A percentile compares a stretch with the other conserved stretches of the same genome.
Conservation (phyloP, 2,329 filamentous ascomycete species). For the Rhynchosporium agropyri region DNA sequence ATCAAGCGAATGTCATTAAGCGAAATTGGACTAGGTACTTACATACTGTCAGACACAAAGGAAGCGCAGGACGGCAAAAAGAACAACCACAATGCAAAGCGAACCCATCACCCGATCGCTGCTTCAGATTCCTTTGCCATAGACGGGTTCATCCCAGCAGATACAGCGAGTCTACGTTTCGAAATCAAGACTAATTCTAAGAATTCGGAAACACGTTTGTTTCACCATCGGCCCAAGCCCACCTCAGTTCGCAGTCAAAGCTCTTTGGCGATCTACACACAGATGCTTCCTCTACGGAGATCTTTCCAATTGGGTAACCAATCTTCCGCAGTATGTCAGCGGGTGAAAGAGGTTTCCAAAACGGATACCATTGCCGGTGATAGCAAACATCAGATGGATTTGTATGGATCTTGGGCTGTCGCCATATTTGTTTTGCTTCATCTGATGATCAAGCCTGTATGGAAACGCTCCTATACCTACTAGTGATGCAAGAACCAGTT, state of each 20-base stretch:
- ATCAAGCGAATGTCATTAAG: no score
- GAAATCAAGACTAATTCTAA: background rate
- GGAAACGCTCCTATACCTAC: background rate
- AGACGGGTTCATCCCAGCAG: background rate
- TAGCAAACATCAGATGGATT: conserved; percentile 6
- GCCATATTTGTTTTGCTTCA: background rate
- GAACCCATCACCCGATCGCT: background rate
- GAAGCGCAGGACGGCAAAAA: background rate
- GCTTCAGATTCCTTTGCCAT: background rate
- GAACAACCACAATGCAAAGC: background rate
- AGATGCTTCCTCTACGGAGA: background rate
- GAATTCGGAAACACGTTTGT: background rate
- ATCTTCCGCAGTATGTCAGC: background rate
- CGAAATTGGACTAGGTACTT: no score
- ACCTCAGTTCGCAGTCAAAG: conserved; percentile 7
- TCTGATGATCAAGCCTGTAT: conserved; percentile 4
- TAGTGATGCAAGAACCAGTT: background rate
- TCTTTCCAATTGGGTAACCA: background rate
- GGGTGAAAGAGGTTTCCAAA: background rate
- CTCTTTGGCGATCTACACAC: background rate
- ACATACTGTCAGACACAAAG: background rate
- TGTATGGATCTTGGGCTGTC: background rate
- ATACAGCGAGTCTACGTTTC: background rate
- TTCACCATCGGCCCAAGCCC: conserved; percentile 8
- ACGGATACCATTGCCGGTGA: background rate